These are phyloP conservation scores for Penicillium sp. DNA, from an alignment of 2,329 filamentous ascomycete genomes.

Conservation along the genomic window DNA sequence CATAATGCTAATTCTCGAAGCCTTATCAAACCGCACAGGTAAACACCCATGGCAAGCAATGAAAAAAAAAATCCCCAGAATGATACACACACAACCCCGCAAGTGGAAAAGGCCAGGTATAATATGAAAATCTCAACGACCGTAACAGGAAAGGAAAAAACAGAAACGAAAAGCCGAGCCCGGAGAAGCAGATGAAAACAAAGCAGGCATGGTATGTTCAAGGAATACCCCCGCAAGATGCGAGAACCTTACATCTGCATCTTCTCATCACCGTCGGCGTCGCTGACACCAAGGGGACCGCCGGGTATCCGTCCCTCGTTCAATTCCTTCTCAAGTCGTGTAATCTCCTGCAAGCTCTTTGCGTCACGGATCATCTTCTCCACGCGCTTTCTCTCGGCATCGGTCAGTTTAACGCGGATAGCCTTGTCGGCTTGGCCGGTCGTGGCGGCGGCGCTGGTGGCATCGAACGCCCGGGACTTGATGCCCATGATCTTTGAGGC, in stretches of 20 bases:
- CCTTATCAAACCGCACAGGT: constrained; percentile 11
- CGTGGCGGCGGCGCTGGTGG: constrained; percentile 49
- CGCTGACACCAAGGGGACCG: constrained; percentile 55
- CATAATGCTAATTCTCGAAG: constrained; percentile 25
- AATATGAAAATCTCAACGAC: constrained; percentile 23
- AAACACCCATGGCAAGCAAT: constrained; percentile 21
- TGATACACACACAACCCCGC: constrained; percentile 25
- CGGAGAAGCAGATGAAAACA: constrained; percentile 19
- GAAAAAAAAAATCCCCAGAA: constrained; percentile 18
- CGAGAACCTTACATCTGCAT: constrained; percentile 46
- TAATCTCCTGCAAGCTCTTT: constrained; percentile 87
- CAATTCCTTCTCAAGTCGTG: constrained; percentile 86
- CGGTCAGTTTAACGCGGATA: constrained; percentile 82
- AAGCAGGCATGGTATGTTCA: constrained; percentile 22
- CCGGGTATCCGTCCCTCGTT: constrained; percentile 85
- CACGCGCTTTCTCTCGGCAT: constrained; percentile 83
- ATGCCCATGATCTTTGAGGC: constrained; percentile 83
- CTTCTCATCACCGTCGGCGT: constrained; percentile 39
- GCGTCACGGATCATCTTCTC: constrained; percentile 88
- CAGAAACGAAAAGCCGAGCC: constrained; percentile 19
- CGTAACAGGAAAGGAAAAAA: constrained; percentile 14
- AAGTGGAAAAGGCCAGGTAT: constrained; percentile 20
- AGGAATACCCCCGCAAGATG: constrained; percentile 7
- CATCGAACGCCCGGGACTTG: constrained; percentile 78
- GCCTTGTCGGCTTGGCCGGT: constrained; percentile 62